Evolutionary conservation across 2,329 filamentous ascomycete genomes (phyloP).

Genomic region (Colletotrichum gloeosporioides): DNA sequence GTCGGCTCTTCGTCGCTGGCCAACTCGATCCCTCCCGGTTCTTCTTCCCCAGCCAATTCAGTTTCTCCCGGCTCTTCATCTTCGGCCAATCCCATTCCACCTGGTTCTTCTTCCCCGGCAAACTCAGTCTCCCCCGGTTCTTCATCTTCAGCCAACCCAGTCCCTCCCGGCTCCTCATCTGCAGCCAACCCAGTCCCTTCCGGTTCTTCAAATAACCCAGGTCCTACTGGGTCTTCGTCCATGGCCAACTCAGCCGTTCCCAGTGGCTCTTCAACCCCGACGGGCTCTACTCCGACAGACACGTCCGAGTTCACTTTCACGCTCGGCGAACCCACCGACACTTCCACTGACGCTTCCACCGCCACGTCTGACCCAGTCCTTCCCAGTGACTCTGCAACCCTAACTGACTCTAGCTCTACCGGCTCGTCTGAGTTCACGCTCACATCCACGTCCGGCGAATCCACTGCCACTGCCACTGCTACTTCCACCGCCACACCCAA

Average conservation of each 20-base stretch:
- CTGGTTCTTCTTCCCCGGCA: not conserved
- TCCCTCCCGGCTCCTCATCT: not conserved
- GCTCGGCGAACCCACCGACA: not conserved
- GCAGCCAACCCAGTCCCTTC: not conserved
- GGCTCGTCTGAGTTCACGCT: not conserved
- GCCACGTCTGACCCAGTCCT: not conserved
- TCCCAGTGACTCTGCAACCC: not conserved
- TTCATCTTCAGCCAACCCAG: not conserved
- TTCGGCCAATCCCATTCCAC: fast-evolving
- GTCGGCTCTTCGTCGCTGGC: not conserved
- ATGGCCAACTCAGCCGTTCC: not conserved
- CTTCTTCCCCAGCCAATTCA: not conserved
- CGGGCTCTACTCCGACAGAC: not conserved
- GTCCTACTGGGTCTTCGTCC: not conserved
- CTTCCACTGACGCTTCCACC: not conserved
- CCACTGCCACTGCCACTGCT: not conserved
- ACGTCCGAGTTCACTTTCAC: not conserved
- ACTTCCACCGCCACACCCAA: not conserved
- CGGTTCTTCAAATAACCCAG: not conserved
- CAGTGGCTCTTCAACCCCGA: not conserved
- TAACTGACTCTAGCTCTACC: not conserved
- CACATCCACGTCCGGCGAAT: not conserved
- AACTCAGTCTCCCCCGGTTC: not conserved
- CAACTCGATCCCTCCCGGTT: not conserved
- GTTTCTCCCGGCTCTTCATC: not conserved